Evolutionary conservation across 169 alveolate species (phyloP).

Genomic region (Eimeria sp.): DNA sequence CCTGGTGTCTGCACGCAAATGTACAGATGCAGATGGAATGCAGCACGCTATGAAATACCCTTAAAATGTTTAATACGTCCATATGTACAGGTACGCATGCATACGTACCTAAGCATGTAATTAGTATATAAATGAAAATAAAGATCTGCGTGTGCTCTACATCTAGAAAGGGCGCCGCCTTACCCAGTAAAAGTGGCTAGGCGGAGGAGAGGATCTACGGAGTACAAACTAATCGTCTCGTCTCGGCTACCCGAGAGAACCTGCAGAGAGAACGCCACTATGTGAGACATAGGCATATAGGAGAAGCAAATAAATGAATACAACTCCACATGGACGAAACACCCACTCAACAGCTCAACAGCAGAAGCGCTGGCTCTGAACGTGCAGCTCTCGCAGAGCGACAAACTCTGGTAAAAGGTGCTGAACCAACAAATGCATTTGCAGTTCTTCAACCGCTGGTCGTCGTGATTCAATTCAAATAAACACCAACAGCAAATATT

Average conservation of each 20-base stretch:
- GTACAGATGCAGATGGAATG: no score
- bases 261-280: not conserved
- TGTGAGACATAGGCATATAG: not conserved
- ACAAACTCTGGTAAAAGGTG: no score
- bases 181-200: conserved; percentile 79
- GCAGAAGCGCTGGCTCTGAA: no score
- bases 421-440: no score
- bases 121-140: not conserved
- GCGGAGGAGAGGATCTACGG: conserved; percentile 76
- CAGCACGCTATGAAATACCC: not conserved
- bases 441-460: no score
- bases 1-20: conserved; percentile 64
- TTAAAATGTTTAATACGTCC: not conserved
- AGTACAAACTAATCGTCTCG: conserved; percentile 78
- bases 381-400: no score
- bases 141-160: not conserved
- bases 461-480: no score
- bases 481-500: no score
- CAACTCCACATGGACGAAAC: not conserved
- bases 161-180: not conserved
- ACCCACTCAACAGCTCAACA: not conserved
- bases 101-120: not conserved
- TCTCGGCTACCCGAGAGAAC: conserved; percentile 79
- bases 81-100: not conserved
- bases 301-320: not conserved